Conservation (phyloP, 345 rosid species). For the Aquilaria malaccensis region DNA sequence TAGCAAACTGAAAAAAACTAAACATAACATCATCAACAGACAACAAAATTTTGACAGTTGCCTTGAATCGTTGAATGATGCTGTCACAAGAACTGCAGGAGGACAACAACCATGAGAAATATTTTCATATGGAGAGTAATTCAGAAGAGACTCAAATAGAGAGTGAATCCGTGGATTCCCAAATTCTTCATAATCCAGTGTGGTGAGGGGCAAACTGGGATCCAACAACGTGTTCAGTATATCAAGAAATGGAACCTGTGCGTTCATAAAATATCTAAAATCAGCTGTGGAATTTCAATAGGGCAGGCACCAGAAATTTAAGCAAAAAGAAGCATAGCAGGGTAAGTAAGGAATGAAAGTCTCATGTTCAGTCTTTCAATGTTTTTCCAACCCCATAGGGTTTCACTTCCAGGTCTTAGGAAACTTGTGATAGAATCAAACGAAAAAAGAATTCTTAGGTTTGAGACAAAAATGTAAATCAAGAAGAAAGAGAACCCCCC, state of each 20-base stretch:
- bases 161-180: constrained; percentile 62
- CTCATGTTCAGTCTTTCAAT: no score
- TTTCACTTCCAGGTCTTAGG: no score
- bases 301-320: no score
- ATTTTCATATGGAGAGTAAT: constrained; percentile 87
- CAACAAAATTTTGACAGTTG: constrained; percentile 12
- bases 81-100: constrained; percentile 64
- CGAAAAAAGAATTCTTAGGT: no score
- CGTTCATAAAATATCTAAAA: not conserved
- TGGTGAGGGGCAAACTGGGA: constrained; percentile 71
- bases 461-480: no score
- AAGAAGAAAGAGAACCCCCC: no score
- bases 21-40: constrained; percentile 2
- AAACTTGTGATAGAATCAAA: no score
- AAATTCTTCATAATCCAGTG: constrained; percentile 84
- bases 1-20: not conserved
- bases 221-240: constrained; percentile 66
- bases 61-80: constrained; percentile 86
- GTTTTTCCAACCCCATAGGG: no score
- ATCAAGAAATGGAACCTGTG: constrained; percentile 88
- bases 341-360: no score
- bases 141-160: constrained; percentile 42
- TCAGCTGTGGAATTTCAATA: not conserved
- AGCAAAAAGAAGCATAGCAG: no score
- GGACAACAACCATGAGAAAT: constrained; percentile 46